Conservation (phyloP, 441 rosid species). For the Pelargonium fulgidum region DNA sequence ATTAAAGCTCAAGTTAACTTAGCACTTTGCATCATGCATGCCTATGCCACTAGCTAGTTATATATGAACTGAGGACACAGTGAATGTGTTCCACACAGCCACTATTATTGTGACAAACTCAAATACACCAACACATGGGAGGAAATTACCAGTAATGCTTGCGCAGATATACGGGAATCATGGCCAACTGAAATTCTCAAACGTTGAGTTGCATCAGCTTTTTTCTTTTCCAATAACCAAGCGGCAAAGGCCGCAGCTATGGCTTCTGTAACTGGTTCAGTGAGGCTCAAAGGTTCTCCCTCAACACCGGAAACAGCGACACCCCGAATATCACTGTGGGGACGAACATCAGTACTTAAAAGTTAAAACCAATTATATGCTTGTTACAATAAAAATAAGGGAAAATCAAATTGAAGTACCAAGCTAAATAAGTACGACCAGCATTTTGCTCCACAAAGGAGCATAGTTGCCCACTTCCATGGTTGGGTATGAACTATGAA, state of each 20-base stretch:
- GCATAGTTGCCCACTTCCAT: neutral
- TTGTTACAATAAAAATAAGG: neutral
- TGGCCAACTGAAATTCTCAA: constrained; percentile 77
- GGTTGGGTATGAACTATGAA: neutral
- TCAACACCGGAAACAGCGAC: constrained; percentile 88
- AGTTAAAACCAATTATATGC: constrained; percentile 4
- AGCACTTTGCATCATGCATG: neutral
- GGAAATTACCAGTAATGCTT: constrained; percentile 49
- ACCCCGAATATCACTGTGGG: constrained; percentile 83
- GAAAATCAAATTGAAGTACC: constrained; percentile 2
- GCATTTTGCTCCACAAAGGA: neutral
- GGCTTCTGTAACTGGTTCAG: constrained; percentile 81
- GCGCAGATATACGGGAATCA: constrained; percentile 94
- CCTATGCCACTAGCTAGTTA: neutral
- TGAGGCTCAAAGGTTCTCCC: constrained; percentile 81
- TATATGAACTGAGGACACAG: too few species aligned
- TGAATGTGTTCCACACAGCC: constrained; percentile 11
- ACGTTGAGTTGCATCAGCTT: constrained; percentile 33
- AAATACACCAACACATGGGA: constrained; percentile 8
- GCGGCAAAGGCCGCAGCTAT: constrained; percentile 88
- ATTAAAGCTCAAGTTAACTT: neutral
- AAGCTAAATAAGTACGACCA: neutral
- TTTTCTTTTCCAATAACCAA: constrained; percentile 74
- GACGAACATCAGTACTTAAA: constrained; percentile 4
- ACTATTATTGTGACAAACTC: constrained; percentile 9